These are phyloP conservation scores for Nidularia pulvinata DNA, from an alignment of 768 basidiomycete species.

Conservation along the genomic window DNA sequence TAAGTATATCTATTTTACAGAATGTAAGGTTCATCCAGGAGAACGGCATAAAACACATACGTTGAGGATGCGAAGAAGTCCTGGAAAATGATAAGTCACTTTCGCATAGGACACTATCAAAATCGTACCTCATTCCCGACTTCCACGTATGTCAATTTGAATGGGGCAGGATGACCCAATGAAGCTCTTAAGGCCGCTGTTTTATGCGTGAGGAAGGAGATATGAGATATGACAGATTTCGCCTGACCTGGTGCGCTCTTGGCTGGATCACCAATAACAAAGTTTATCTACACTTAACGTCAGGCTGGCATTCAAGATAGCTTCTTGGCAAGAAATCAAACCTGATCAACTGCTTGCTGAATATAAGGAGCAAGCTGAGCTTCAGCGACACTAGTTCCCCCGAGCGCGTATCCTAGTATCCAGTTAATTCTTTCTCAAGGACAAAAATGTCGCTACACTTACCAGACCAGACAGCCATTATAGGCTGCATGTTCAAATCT, in stretches of 20 bases:
- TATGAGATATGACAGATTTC: background rate
- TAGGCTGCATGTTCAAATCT: slow-evolving; percentile 57
- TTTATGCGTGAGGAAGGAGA: background rate
- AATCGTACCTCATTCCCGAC: slow-evolving; percentile 52
- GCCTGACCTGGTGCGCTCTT: slow-evolving; percentile 35
- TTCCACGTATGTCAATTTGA: slow-evolving; percentile 46
- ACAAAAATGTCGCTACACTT: background rate
- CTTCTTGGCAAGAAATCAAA: slow-evolving; percentile 6
- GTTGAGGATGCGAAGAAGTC: slow-evolving; percentile 24
- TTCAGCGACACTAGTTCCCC: slow-evolving; percentile 42
- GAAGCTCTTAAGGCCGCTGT: slow-evolving; percentile 50
- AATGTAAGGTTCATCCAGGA: background rate
- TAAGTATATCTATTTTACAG: slow-evolving; percentile 39
- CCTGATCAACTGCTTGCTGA: slow-evolving; percentile 57
- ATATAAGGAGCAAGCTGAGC: slow-evolving; percentile 48
- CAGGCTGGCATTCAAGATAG: too few species aligned
- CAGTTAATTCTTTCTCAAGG: background rate
- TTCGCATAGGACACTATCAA: background rate
- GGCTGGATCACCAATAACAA: slow-evolving; percentile 52
- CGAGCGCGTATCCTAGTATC: slow-evolving; percentile 46
- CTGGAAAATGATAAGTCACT: slow-evolving; percentile 4
- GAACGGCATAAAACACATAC: slow-evolving; percentile 6
- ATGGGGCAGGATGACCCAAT: slow-evolving; percentile 54
- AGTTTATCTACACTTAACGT: slow-evolving; percentile 44
- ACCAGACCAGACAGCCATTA: slow-evolving; percentile 69